Base-by-base conservation (phyloP, 2,329 filamentous ascomycete genomes). In the Colletotrichum salicis region DNA sequence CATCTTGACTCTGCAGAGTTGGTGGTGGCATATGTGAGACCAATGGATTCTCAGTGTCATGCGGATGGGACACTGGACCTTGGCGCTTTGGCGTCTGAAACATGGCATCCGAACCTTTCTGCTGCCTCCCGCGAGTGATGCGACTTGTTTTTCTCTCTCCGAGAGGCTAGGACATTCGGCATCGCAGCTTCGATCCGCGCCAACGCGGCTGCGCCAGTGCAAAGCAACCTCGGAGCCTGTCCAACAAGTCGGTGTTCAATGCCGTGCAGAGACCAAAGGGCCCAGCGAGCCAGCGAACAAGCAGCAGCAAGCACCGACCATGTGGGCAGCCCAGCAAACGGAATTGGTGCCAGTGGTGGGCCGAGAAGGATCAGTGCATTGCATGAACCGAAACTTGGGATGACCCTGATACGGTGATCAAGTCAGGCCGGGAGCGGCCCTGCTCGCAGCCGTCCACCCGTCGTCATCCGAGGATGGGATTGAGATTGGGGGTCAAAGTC, bases 331-430 rank as follows among this genome's bases (percentile, higher is more conserved):
- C 37, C 37, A 41, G 37, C n/a, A 45, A 27, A 27, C 31, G 24
- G 35, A 45, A 12, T 33, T 54, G 24, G 58, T 66, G 69, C 29
- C 33, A 19, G 24, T 54, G 24, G 58, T 66, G 69, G 64, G 31
- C 24, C 59, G 29, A 48, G 24, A 59, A 48, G 59, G 69, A 63
- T 60, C 65, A 56, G 59, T 71, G 59, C 69, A 60, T 60, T 71
- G 69, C 69, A 71, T 71, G 59, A 71, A 69, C 15, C 15, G 59
- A 55, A 48, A 64, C n/a, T 69, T 71, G 65, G 69, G 69, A 71
- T 69, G 66, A 48, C 59, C 69, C 48, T 69, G 65, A 57, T 59
- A 19, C 27, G 54, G 35, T 12, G 59, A 22, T 56, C 13, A 6
- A 58, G 27, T 45, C 69, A 22, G 59, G 55, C 69, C 33, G 59